Conservation (phyloP, 306 rosid species). For the Albizia julibrissin region DNA sequence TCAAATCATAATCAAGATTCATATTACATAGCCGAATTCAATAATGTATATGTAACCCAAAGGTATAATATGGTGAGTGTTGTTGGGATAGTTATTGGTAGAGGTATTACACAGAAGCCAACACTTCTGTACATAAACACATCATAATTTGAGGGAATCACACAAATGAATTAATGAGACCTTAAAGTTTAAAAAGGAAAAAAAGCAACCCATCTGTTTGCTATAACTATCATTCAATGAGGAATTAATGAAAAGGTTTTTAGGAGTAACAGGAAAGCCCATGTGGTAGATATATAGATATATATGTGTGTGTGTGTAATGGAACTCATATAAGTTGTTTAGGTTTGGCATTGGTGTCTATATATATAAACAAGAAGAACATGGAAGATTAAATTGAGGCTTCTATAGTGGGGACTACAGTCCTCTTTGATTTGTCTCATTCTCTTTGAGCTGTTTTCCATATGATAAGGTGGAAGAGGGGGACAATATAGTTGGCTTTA, state of each 20-base stretch:
- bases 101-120: too few relatives aligned
- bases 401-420: conserved; percentile 28
- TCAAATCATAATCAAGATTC: neutral
- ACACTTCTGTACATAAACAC: too few relatives aligned
- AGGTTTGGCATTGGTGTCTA: conserved; percentile 36
- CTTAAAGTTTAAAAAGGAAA: conserved; percentile 28
- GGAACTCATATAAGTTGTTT: neutral
- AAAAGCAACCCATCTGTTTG: conserved; percentile 36
- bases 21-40: neutral
- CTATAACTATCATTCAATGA: conserved; percentile 29
- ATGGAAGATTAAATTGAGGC: conserved; percentile 31
- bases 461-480: conserved; percentile 11
- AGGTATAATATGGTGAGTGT: too few relatives aligned
- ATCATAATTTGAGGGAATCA: conserved; percentile 19
- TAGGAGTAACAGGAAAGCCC: conserved; percentile 26
- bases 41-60: too few relatives aligned
- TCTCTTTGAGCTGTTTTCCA: conserved; percentile 30
- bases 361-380: conserved; percentile 27
- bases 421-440: conserved; percentile 30
- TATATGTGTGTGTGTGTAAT: too few relatives aligned
- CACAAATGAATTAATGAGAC: conserved; percentile 32
- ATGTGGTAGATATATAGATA: conserved; percentile 15
- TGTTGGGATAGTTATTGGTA: too few relatives aligned
- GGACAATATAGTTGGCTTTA: conserved; percentile 1
- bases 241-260: conserved; percentile 17